Evolutionary conservation across 306 rosid species (phyloP), one percentile per base, ranked within the genome.

Genomic region (Geum urbanum): DNA sequence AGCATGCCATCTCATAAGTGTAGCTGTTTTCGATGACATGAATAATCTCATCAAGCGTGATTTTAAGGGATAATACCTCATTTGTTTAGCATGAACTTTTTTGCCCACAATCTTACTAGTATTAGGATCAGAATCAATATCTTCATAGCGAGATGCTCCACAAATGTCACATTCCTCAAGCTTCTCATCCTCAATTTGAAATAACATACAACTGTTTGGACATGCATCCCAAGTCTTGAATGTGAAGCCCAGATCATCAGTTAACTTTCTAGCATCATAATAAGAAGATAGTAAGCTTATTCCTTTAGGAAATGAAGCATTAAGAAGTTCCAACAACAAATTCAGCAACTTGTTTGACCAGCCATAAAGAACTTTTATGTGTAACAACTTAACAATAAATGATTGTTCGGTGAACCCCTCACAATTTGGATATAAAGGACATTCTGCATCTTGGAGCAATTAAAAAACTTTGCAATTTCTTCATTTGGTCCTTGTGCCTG

Each of bases 151-250:
- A 18, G 45, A 35, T 62, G 4, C 48, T 5, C 8, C 14, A 16
- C 48, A 62, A 13, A 62, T 62, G 24, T 8, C 18, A 62, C 27
- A 39, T 12, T 13, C 7, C 0, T 14, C 0, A 40, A 39, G 66
- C 40, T 40, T 62, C 48, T 12, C 51, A 47, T 47, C 51, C 51
- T 47, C 51, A 13, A 3, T 13, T 47, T 5, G 4, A 11, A 47
- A 47, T 47, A 47, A 5, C 48, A 13, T 61, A 37, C 45, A 32
- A 37, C 7, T 39, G 39, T 61, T 39, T 2, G 66, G 66, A 16
- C 24, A 61, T 61, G 49, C 54, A 64, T 64, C 69, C 54, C 69
- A 19, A 3, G 69, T 64, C 37, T 64, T 46, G 15, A 44, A 64
- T 5, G 69, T 43, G 9, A 64, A 64, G 7, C 54, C 41, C 9